Evolutionary conservation across 2,329 filamentous ascomycete species (phyloP), one percentile per base, ranked within the genome.

Genomic region (Colletotrichum somersetense): DNA sequence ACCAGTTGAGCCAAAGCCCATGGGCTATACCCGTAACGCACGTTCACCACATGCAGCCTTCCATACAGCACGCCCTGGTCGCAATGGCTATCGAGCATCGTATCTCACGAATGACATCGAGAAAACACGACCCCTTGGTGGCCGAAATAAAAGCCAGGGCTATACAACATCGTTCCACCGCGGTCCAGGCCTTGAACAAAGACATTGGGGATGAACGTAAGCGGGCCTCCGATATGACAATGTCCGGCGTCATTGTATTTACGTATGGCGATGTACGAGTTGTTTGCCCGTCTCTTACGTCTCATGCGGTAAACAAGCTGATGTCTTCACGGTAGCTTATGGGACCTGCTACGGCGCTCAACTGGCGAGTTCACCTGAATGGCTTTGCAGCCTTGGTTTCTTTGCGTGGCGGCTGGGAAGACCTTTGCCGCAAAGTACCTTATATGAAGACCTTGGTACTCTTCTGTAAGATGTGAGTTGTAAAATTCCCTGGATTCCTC

Each of bases 301-400:
- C 20, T 16, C 33, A 6, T 59, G 33, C 16, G 40, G 12, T 23
- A n/a, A 14, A 14, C 35, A 23, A n/a, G 11, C 58, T 62, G 33
- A 52, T 11, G 10, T 5, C 18, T 40, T 40, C 14, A 12, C 2
- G 7, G 8, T 16, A 42, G 38, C 16, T 56, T 8, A 44, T 57
- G 63, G 81, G 80, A 66, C 75, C 40, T 77, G 79, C 52, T 77
- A 83, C 66, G 77, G 78, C 33, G 67, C 74, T 10, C 10, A 75
- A 78, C 69, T 83, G 81, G 81, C 77, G 79, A 55, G 78, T 74
- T 16, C 82, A 83, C 62, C 48, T 83, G 4, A 76, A 82, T 8
- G 74, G 73, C 1, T 57, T 65, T 20, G 58, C 46, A 8, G 63
- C 52, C 14, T 52, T 75, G 33, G 56, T 71, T 11, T 46, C 64